These are phyloP conservation scores for Cucurbita ficifolia DNA, from an alignment of 306 rosid genomes.

Conservation along the genomic window DNA sequence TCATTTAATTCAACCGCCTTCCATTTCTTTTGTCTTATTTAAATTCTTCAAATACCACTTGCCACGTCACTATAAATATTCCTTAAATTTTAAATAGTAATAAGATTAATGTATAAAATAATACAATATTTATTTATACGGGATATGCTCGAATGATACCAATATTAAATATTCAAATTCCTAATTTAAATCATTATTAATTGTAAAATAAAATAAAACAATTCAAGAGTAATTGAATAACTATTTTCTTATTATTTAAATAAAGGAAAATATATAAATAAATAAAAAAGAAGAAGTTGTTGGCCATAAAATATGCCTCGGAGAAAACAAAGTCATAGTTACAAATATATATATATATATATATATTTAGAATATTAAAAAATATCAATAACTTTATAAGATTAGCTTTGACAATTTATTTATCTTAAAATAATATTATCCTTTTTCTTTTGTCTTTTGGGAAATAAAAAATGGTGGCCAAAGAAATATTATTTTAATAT, in stretches of 20 bases:
- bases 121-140: too few relatives aligned
- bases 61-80: background rate
- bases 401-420: slow-evolving; percentile 17
- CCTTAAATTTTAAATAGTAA: too few relatives aligned
- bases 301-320: slow-evolving; percentile 3
- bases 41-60: background rate
- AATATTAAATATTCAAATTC: too few relatives aligned
- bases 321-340: background rate
- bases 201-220: too few relatives aligned
- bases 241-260: too few relatives aligned
- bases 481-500: slow-evolving; percentile 18
- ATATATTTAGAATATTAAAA: background rate
- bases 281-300: background rate
- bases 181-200: too few relatives aligned
- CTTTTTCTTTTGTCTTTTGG: slow-evolving; percentile 10
- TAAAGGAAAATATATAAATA: too few relatives aligned
- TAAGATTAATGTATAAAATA: too few relatives aligned
- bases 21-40: background rate
- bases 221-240: background rate
- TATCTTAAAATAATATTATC: slow-evolving; percentile 2
- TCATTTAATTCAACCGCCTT: background rate
- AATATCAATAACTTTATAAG: background rate
- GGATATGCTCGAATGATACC: too few relatives aligned
- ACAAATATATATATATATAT: background rate
- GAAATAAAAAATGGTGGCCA: slow-evolving; percentile 15